These are phyloP conservation scores for Moricandia moricandioides DNA, from an alignment of 345 rosid genomes.

Conservation along the genomic window DNA sequence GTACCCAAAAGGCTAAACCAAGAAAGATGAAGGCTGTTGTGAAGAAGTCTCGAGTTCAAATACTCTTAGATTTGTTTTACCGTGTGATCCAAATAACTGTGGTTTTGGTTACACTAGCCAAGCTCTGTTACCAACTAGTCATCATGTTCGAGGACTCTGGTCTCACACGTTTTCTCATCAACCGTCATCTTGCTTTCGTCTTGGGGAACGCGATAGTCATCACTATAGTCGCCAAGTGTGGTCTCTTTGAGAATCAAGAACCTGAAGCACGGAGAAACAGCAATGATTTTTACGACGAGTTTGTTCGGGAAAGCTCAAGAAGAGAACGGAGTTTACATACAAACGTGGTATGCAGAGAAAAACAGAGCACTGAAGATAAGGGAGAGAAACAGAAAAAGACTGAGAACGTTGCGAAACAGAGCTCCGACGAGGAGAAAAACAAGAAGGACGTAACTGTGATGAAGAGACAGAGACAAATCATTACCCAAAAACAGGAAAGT, in stretches of 20 bases:
- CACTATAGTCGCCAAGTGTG: slow-evolving; percentile 60
- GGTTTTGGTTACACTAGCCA: slow-evolving; percentile 54
- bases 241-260: slow-evolving; percentile 48
- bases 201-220: slow-evolving; percentile 68
- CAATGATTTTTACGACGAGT: slow-evolving; percentile 49
- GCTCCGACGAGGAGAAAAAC: neutral
- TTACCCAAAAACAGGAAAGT: neutral
- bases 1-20: slow-evolving; percentile 43
- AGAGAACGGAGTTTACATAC: slow-evolving; percentile 5
- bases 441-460: slow-evolving; percentile 1
- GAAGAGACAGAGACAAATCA: slow-evolving; percentile 17
- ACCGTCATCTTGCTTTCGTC: slow-evolving; percentile 70
- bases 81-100: slow-evolving; percentile 55
- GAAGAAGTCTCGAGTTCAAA: slow-evolving; percentile 48
- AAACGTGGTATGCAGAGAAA: slow-evolving; percentile 34
- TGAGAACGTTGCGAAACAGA: slow-evolving; percentile 11
- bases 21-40: slow-evolving; percentile 51
- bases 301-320: slow-evolving; percentile 46
- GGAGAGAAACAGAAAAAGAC: neutral
- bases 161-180: slow-evolving; percentile 42
- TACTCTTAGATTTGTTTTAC: slow-evolving; percentile 45
- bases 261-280: slow-evolving; percentile 28
- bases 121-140: slow-evolving; percentile 54
- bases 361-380: slow-evolving; percentile 30
- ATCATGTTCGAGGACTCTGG: slow-evolving; percentile 50